Base-by-base conservation (phyloP, 495 filamentous ascomycete species). In the Podospora appendiculata region DNA sequence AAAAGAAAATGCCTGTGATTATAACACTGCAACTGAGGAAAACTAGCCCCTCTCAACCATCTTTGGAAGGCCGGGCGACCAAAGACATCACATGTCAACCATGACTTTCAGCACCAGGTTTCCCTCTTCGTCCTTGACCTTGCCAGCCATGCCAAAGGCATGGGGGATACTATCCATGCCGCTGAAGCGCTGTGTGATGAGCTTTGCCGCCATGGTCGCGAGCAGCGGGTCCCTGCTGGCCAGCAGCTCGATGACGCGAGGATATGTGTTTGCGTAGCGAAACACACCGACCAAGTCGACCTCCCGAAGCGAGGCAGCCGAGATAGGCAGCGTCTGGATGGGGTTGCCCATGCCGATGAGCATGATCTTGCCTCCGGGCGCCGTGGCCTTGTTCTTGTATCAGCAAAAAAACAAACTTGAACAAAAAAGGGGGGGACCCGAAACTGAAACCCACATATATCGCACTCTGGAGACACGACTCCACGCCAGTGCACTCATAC, bases 311-410 rank as follows among this genome's bases (percentile, higher is more conserved):
- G 89, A 86, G 0, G 92, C 92, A 0, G 88, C 86, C 7, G 85
- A 89, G 48, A 96, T 81, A 4, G 90, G 91, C 4, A 96, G 72
- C 0, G 88, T 94, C 67, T 94, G 88, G 43, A 94, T 76, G 1
- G 92, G 90, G 42, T 78, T 87, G 17, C 92, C 92, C 90, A 97
- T 96, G n/a, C 92, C 92, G 48, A 97, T 87, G 51, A 95, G 77
- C 70, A 96, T 81, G 38, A 96, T 72, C 45, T 82, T 81, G 13
- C 90, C 89, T 9, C 92, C 92, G 0, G 92, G 79, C 32, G 77
- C 74, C 4, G 89, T 85, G 8, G 86, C 68, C 78, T 80, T 32
- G 33, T 25, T 38, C 8, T 38, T 38, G 0, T 35, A 12, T 5
- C 18, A 40, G 46, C 32, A 14, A 45, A 41, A 32, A 43, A 19